Evolutionary conservation across 2,329 filamentous ascomycete genomes (phyloP).

Genomic region (Aspergillus chevalieri): DNA sequence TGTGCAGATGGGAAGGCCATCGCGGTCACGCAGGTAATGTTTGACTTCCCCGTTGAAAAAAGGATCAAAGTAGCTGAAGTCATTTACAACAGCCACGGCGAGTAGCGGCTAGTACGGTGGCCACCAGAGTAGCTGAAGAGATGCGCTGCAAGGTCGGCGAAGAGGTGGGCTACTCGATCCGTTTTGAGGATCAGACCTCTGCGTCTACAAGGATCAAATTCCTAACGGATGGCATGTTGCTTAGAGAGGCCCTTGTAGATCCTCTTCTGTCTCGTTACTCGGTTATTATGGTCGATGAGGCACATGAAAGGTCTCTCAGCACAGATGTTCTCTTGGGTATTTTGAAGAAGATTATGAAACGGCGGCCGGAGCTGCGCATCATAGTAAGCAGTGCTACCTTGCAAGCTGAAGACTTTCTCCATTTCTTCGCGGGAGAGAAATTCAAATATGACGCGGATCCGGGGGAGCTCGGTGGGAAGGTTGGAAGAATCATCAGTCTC

Average conservation of each 20-base stretch:
- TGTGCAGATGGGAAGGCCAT: slow-evolving; percentile 75
- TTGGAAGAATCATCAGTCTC: slow-evolving; percentile 68
- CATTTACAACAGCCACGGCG: slow-evolving; percentile 62
- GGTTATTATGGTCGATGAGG: slow-evolving; percentile 96
- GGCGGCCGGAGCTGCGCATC: slow-evolving; percentile 73
- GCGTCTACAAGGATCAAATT: slow-evolving; percentile 85
- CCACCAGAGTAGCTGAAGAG: slow-evolving; percentile 82
- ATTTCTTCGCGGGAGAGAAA: slow-evolving; percentile 62
- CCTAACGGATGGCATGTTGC: slow-evolving; percentile 82
- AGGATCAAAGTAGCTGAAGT: slow-evolving; percentile 2
- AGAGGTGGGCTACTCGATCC: slow-evolving; percentile 87
- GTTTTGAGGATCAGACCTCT: slow-evolving; percentile 86
- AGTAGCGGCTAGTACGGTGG: slow-evolving; percentile 86
- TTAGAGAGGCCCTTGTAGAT: slow-evolving; percentile 88
- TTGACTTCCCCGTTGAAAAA: neutral
- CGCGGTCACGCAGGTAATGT: slow-evolving; percentile 77
- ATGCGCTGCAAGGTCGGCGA: slow-evolving; percentile 79
- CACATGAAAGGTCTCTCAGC: slow-evolving; percentile 87
- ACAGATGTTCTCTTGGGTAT: slow-evolving; percentile 86
- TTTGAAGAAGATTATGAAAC: slow-evolving; percentile 81
- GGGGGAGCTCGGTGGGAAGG: slow-evolving; percentile 33
- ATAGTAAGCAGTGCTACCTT: slow-evolving; percentile 91
- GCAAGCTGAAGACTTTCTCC: slow-evolving; percentile 77
- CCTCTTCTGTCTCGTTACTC: slow-evolving; percentile 86
- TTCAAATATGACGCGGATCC: slow-evolving; percentile 30